These are phyloP conservation scores for Petunia secreta DNA, from an alignment of 257 asterid genomes.

Conservation along the genomic window DNA sequence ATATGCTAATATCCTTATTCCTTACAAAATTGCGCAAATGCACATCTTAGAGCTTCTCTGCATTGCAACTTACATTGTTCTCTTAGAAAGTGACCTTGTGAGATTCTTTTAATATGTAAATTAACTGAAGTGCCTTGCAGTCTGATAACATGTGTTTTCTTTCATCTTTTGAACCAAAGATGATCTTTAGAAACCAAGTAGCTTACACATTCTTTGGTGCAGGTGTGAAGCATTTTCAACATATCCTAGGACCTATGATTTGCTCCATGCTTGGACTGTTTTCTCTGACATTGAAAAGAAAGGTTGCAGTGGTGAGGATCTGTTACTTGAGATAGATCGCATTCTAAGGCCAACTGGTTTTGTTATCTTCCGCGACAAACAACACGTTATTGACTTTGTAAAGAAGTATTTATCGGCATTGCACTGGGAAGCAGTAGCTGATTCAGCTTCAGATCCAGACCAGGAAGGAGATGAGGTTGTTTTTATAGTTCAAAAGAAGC, in stretches of 20 bases:
- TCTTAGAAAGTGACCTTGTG: not conserved
- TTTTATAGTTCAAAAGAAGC: conserved; percentile 72
- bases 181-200: not conserved
- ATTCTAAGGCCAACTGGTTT: conserved; percentile 91
- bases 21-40: not conserved
- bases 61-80: not conserved
- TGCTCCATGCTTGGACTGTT: conserved; percentile 88
- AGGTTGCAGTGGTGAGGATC: conserved; percentile 96
- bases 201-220: conserved; percentile 24
- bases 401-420: conserved; percentile 72
- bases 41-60: not conserved
- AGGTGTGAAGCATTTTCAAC: conserved; percentile 98
- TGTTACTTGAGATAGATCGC: conserved; percentile 89
- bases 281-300: conserved; percentile 89
- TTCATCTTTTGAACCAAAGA: not conserved
- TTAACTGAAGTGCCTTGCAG: not conserved
- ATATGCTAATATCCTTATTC: conserved; percentile 9
- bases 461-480: conserved; percentile 70
- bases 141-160: not conserved
- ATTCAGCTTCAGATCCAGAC: conserved; percentile 54
- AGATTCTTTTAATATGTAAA: not conserved
- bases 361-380: conserved; percentile 71
- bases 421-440: conserved; percentile 87
- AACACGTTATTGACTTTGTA: conserved; percentile 72
- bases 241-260: conserved; percentile 91